Evolutionary conservation across 1,284 basidiomycete genomes (phyloP).

Genomic region (Takashimella tepidaria): DNA sequence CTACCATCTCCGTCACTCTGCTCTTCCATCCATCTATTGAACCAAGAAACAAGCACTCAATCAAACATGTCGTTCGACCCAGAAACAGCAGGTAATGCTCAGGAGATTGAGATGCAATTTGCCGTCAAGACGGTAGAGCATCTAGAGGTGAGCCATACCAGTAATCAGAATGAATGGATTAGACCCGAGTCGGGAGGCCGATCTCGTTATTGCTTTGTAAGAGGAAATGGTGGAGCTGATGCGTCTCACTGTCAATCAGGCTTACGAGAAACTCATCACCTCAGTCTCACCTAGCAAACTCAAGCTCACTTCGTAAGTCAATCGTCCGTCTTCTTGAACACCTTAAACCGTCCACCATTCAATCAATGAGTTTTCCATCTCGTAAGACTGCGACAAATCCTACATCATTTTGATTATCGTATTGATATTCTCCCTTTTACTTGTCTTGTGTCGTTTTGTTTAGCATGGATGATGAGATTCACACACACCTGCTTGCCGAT

Average conservation of each 20-base stretch:
- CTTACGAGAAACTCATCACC: slow-evolving; percentile 92
- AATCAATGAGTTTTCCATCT: too few species aligned
- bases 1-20: too few species aligned
- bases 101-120: slow-evolving; percentile 97
- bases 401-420: too few species aligned
- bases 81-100: slow-evolving; percentile 77
- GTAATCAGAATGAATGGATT: slow-evolving; percentile 6
- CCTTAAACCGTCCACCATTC: too few species aligned
- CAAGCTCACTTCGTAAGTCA: slow-evolving; percentile 68
- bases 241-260: slow-evolving; percentile 53
- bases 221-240: not conserved
- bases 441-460: too few species aligned
- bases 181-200: too few species aligned
- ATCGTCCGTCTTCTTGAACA: not conserved
- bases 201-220: not conserved
- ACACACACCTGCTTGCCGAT: slow-evolving; percentile 63
- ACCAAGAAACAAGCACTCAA: slow-evolving; percentile 1
- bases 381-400: too few species aligned
- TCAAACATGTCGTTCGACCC: slow-evolving; percentile 66
- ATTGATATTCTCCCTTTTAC: too few species aligned
- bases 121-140: slow-evolving; percentile 96
- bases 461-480: slow-evolving; percentile 89
- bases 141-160: slow-evolving; percentile 62
- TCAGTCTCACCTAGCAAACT: slow-evolving; percentile 72
- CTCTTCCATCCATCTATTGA: too few species aligned